Conservation (phyloP, 805 yeast species). For the Danielia reshetovae region DNA sequence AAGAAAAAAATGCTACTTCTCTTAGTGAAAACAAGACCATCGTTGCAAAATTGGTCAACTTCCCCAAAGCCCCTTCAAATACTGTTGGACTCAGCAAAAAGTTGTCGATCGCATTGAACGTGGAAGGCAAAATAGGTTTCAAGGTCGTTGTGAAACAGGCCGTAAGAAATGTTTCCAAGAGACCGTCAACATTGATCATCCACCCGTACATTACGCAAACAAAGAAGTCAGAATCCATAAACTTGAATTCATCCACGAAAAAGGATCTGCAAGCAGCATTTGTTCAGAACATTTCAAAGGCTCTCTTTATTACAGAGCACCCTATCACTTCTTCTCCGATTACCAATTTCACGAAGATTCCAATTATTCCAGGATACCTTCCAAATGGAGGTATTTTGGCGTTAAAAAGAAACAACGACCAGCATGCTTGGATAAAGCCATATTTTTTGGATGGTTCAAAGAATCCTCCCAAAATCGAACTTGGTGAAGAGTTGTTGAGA, state of each 20-base stretch:
- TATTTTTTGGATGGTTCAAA: conserved; percentile 23
- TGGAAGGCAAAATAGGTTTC: conserved; percentile 48
- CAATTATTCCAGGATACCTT: conserved; percentile 41
- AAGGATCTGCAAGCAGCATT: conserved; percentile 23
- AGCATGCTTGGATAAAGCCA: conserved; percentile 40
- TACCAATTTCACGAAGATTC: conserved; percentile 51
- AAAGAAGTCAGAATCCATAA: conserved; percentile 26
- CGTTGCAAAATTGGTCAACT: conserved; percentile 48
- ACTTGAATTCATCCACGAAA: conserved; percentile 24
- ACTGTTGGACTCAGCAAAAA: conserved; percentile 51
- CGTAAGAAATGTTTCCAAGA: conserved; percentile 27
- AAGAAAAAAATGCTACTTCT: conserved; percentile 10
- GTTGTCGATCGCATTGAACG: conserved; percentile 54
- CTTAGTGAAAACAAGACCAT: conserved; percentile 39
- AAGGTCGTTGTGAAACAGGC: conserved; percentile 51
- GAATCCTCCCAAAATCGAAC: conserved; percentile 36
- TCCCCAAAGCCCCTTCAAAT: conserved; percentile 27
- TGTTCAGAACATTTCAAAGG: conserved; percentile 16
- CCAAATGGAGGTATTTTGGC: conserved; percentile 61
- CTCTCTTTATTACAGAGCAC: conserved; percentile 15
- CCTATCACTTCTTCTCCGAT: conserved; percentile 32
- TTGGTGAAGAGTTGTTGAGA: conserved; percentile 48
- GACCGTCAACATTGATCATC: conserved; percentile 41
- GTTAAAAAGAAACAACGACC: conserved; percentile 44
- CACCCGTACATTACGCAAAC: conserved; percentile 53